These are phyloP conservation scores for Metarhizium humberi DNA, from an alignment of 2,329 filamentous ascomycete genomes.

Conservation along the genomic window DNA sequence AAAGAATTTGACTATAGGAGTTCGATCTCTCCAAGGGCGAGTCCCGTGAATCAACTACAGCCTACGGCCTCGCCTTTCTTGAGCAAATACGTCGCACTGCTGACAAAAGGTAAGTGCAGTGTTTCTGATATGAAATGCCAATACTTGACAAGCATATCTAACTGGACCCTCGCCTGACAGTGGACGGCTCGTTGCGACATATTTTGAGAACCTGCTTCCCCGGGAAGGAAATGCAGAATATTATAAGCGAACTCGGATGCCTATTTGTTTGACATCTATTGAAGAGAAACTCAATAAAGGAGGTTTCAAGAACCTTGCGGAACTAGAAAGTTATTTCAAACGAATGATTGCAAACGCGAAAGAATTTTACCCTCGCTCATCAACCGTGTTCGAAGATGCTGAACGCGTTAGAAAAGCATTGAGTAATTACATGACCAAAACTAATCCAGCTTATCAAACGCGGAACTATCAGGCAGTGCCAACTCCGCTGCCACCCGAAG, in stretches of 20 bases:
- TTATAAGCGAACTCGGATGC: conserved; percentile 67
- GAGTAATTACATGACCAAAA: conserved; percentile 79
- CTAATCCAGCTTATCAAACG: conserved; percentile 72
- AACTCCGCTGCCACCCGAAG: conserved; percentile 54
- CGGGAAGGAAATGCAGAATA: conserved; percentile 60
- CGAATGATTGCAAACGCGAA: conserved; percentile 84
- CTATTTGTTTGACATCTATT: conserved; percentile 68
- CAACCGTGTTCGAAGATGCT: conserved; percentile 69
- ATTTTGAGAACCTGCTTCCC: conserved; percentile 65
- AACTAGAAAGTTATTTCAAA: conserved; percentile 78
- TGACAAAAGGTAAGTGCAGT: conserved; percentile 66
- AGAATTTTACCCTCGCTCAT: conserved; percentile 67
- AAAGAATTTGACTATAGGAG: conserved; percentile 15
- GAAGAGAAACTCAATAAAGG: conserved; percentile 63
- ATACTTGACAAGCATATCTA: not conserved
- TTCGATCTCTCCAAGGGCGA: conserved; percentile 48
- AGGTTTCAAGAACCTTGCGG: conserved; percentile 61
- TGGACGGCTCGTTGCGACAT: conserved; percentile 64
- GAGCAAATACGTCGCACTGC: conserved; percentile 65
- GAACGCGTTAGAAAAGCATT: conserved; percentile 79
- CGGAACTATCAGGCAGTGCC: conserved; percentile 60
- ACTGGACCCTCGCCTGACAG: conserved; percentile 25
- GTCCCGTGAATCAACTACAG: conserved; percentile 57
- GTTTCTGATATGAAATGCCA: conserved; percentile 32
- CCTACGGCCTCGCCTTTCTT: conserved; percentile 63